phyloP scores from a whole-genome alignment of 2,329 filamentous ascomycete genomes.

The Colletotrichum echinochloae region DNA sequence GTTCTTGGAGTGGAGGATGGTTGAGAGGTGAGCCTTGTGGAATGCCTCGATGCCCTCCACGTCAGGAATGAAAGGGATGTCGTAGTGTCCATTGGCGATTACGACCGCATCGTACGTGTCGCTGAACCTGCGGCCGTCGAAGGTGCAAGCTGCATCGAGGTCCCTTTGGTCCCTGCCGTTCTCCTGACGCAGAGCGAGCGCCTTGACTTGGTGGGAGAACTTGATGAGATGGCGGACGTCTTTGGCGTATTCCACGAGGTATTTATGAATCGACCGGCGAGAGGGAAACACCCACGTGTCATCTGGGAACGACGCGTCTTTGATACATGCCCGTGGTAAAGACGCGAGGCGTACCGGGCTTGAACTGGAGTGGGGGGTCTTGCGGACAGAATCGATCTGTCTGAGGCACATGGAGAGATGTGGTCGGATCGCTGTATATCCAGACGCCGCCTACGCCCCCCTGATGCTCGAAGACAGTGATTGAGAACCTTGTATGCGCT shows the following conservation, averaged over 20 bases:
- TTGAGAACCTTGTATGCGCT: constrained; percentile 74
- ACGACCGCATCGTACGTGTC: constrained; percentile 79
- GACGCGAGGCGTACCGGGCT: constrained; percentile 57
- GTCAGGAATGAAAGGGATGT: constrained; percentile 74
- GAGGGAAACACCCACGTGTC: constrained; percentile 79
- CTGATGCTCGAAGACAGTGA: constrained; percentile 88
- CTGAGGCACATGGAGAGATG: constrained; percentile 71
- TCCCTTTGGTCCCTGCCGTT: constrained; percentile 67
- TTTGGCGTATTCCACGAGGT: constrained; percentile 78
- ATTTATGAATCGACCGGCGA: constrained; percentile 77
- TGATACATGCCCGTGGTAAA: constrained; percentile 89
- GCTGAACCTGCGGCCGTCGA: constrained; percentile 53
- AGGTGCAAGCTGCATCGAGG: constrained; percentile 65
- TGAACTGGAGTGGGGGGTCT: constrained; percentile 71
- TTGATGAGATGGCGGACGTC: constrained; percentile 75
- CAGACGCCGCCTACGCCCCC: constrained; percentile 83
- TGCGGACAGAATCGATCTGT: constrained; percentile 71
- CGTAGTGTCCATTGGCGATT: constrained; percentile 81
- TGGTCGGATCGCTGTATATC: constrained; percentile 75
- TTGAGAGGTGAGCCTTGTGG: constrained; percentile 66
- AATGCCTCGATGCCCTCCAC: constrained; percentile 71
- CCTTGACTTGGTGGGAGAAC: constrained; percentile 78
- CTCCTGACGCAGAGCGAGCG: constrained; percentile 57
- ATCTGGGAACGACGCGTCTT: constrained; percentile 74
- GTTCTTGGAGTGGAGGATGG: constrained; percentile 81